Percentiles rank a stretch among this genome's conserved stretches.
phyloP scores from a whole-genome alignment of 2,329 filamentous ascomycete genomes.

The Sporothrix pallida region DNA sequence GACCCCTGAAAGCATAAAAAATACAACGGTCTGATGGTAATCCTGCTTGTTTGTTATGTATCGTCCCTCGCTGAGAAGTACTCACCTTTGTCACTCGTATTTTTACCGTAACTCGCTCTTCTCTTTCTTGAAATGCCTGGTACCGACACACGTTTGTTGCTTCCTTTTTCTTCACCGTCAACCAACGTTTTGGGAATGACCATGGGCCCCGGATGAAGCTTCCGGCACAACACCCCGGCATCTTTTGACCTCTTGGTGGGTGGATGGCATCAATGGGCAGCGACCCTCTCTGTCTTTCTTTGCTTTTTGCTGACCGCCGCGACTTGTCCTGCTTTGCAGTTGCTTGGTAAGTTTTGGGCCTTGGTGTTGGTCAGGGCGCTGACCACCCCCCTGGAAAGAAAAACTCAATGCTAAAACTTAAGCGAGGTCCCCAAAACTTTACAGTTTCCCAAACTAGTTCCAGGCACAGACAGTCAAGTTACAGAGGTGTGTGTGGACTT shows the following conservation, averaged over 20 bases:
- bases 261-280: not conserved
- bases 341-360: slow-evolving; percentile 2
- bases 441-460: slow-evolving; percentile 9
- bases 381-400: not conserved
- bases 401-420: slow-evolving; percentile 12
- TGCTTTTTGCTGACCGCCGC: slow-evolving; percentile 11
- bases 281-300: not conserved
- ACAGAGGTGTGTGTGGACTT: not conserved
- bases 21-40: not conserved
- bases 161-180: not conserved
- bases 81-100: not conserved
- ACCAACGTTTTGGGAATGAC: not conserved
- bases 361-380: not conserved
- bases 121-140: not conserved
- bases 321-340: not conserved
- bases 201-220: not conserved
- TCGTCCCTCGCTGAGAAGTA: not conserved
- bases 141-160: not conserved
- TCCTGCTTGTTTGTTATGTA: not conserved
- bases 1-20: not conserved
- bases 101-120: not conserved
- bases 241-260: not conserved
- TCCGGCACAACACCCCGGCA: slow-evolving; percentile 15
- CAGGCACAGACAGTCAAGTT: slow-evolving; percentile 11
- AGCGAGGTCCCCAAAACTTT: slow-evolving; percentile 20